Evolutionary conservation across 148 eudicot species (phyloP), one percentile per base, ranked within the genome.

Genomic region (Hydrangea macrophylla): DNA sequence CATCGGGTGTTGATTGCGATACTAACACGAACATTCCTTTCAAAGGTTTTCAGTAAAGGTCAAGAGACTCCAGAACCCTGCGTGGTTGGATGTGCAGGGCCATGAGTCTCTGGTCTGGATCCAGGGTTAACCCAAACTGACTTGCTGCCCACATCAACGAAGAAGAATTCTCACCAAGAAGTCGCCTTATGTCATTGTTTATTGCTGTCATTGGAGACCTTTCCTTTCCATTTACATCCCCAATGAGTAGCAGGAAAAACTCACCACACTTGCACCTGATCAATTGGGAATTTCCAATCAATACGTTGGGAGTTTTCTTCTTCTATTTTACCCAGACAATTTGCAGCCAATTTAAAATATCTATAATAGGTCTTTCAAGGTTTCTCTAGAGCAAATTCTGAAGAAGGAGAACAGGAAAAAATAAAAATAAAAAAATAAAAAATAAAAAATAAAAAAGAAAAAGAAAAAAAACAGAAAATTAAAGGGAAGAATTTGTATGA

Each of bases 101-200:
- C 23, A 78, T 84, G 75, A 88, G 59, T 70, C 97, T 85, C 75
- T 94, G 88, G 37, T 94, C 96, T 9, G 96, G 97, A 81, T 87
- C 97, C 31, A 90, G 96, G 56, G 99, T 90, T 42, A 96, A 88
- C 55, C 96, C 99, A 59, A 94, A 87, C 36, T 94, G 99, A 76
- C 97, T 90, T 11, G 97, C 96, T 18, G 97, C 99, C 97, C 99
- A 94, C 70, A 90, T 86, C 69, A 94, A 77, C 20, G 99, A 94
- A 13, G 99, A 96, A 18, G 99, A 82, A 71, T 90, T 94, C 74
- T 94, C 99, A 28, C 97, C 98, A 66, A 90, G 73, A 54, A 85
- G 86, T 62, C 90, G 84, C 75, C 85, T 84, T 65, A 87, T 75
- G 68, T 90, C 96, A 7, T 87, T 91, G 56, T 92, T 91, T 55